A percentile compares a stretch with the other conserved stretches of the same genome.
These are phyloP conservation scores for Haplosporangium sp. DNA, from an alignment of 371 early-diverging fungal genomes.

Conservation along the genomic window DNA sequence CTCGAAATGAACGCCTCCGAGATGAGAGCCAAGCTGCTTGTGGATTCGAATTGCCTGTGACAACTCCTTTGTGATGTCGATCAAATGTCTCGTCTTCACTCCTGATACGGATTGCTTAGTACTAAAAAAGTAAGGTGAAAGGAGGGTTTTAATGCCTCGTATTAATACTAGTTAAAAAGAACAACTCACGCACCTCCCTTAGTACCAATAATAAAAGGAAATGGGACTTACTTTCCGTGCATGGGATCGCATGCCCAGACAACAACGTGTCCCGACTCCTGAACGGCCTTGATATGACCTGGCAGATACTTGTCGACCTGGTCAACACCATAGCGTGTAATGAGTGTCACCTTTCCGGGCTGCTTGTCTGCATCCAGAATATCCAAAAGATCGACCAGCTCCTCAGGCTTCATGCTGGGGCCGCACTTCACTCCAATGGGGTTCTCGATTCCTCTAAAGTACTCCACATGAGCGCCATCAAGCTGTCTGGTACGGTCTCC, in stretches of 20 bases:
- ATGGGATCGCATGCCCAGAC: conserved; percentile 98
- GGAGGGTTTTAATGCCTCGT: no score
- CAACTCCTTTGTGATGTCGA: conserved; percentile 86
- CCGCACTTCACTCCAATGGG: conserved; percentile 98
- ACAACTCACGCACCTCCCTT: no score
- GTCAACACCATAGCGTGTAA: conserved; percentile 92
- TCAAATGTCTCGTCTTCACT: conserved; percentile 91
- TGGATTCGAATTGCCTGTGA: conserved; percentile 88
- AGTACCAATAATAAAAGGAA: neutral
- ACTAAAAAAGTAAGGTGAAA: conserved; percentile 26
- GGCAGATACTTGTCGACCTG: conserved; percentile 88
- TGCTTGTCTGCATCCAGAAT: conserved; percentile 89
- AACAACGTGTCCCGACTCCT: conserved; percentile 83
- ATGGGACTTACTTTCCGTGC: conserved; percentile 87
- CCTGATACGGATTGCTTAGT: conserved; percentile 85
- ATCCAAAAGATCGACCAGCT: conserved; percentile 83
- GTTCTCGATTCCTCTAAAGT: conserved; percentile 94
- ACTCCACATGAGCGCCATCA: conserved; percentile 95
- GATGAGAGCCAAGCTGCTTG: conserved; percentile 71
- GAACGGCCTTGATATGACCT: conserved; percentile 90
- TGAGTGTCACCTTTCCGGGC: conserved; percentile 93
- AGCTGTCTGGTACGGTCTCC: conserved; percentile 97
- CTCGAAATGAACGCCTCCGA: conserved; percentile 97
- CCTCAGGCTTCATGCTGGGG: conserved; percentile 88
- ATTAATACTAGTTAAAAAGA: no score